Percentiles rank a stretch among this genome's conserved stretches.
Conservation (phyloP, 176 grass and related monocot genomes). For the Bromus sterilis region DNA sequence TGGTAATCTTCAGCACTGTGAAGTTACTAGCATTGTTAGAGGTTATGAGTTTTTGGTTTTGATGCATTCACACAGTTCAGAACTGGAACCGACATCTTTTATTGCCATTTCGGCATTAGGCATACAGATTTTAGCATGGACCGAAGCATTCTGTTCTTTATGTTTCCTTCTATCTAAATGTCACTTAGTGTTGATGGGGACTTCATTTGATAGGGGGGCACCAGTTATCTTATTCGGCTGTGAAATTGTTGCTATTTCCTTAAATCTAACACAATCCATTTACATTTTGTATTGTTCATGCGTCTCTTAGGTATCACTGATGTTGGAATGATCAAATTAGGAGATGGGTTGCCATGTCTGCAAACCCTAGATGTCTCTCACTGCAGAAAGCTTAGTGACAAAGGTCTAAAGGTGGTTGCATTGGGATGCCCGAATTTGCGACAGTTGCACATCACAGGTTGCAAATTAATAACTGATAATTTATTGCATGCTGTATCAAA, state of each 20-base stretch:
- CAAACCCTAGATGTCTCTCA: constrained; percentile 67
- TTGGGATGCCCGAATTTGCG: constrained; percentile 59
- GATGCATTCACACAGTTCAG: background rate
- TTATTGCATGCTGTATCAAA: constrained; percentile 58
- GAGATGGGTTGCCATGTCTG: constrained; percentile 41
- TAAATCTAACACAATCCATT: background rate
- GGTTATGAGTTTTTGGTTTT: background rate
- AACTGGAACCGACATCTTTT: background rate
- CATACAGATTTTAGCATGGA: background rate
- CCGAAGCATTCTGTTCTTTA: background rate
- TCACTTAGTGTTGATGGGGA: background rate
- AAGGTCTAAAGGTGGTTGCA: constrained; percentile 45
- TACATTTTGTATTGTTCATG: background rate
- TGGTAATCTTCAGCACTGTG: background rate
- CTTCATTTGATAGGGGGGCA: background rate
- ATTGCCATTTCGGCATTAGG: background rate
- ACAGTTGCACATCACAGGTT: constrained; percentile 39
- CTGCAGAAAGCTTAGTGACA: constrained; percentile 86
- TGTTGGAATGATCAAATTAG: constrained; percentile 57
- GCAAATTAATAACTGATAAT: constrained; percentile 69
- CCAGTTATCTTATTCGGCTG: background rate
- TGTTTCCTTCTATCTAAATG: background rate
- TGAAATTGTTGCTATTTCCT: background rate
- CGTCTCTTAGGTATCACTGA: constrained; percentile 52
- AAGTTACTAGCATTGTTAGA: background rate